These are phyloP conservation scores for Podosphaera fusca DNA, from an alignment of 2,329 filamentous ascomycete species.

Conservation along the genomic window DNA sequence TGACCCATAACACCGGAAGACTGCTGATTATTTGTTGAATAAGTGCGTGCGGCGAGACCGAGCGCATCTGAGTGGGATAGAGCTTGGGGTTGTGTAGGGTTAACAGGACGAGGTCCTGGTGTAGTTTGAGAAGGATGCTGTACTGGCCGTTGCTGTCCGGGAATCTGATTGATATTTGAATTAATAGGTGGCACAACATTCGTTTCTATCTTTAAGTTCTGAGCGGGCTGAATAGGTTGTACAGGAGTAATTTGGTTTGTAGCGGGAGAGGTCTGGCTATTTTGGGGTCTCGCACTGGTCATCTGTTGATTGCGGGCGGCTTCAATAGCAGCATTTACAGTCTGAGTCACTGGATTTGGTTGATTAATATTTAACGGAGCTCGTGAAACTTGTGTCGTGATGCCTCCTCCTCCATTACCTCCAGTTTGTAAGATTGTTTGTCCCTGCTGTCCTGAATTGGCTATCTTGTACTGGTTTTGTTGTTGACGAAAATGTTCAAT, in stretches of 20 bases:
- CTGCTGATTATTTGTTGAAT: slow-evolving; percentile 13
- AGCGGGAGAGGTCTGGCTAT: slow-evolving; percentile 6
- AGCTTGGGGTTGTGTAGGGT: slow-evolving; percentile 9
- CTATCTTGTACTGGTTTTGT: slow-evolving; percentile 14
- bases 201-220: slow-evolving; percentile 13
- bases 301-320: slow-evolving; percentile 16
- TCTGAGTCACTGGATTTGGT: slow-evolving; percentile 14
- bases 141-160: slow-evolving; percentile 7
- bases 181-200: slow-evolving; percentile 13
- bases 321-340: slow-evolving; percentile 17
- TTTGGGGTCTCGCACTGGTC: slow-evolving; percentile 10
- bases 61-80: slow-evolving; percentile 15
- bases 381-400: slow-evolving; percentile 2
- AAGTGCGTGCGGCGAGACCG: slow-evolving; percentile 14
- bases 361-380: slow-evolving; percentile 14
- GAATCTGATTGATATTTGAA: slow-evolving; percentile 11
- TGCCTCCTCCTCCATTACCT: neutral
- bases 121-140: slow-evolving; percentile 15
- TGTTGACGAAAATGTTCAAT: slow-evolving; percentile 24
- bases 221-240: slow-evolving; percentile 5
- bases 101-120: slow-evolving; percentile 9
- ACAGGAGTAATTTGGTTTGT: slow-evolving; percentile 8
- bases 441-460: slow-evolving; percentile 8
- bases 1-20: slow-evolving; percentile 15
- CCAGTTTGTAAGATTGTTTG: slow-evolving; percentile 1